A percentile compares a stretch with the other conserved stretches of the same genome.
Conservation (phyloP, 345 rosid species). For the Pistacia vera region DNA sequence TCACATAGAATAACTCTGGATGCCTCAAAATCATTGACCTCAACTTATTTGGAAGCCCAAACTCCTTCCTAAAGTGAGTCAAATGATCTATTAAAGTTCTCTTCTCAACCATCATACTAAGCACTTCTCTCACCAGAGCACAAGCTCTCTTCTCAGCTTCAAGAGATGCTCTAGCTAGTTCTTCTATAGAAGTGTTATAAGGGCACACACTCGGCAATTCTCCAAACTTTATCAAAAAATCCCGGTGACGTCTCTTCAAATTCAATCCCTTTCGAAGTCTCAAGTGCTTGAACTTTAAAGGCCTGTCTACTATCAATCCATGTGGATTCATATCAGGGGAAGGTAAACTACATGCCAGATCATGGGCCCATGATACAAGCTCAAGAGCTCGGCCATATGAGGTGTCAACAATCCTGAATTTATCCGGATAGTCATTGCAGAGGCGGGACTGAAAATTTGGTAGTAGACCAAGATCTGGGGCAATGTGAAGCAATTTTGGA, state of each 20-base stretch:
- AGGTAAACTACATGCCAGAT: slow-evolving; percentile 55
- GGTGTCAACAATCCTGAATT: slow-evolving; percentile 74
- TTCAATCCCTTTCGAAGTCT: slow-evolving; percentile 78
- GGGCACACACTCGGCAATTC: slow-evolving; percentile 75
- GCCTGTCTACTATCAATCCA: slow-evolving; percentile 77
- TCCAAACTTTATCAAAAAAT: slow-evolving; percentile 60
- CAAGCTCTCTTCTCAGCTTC: slow-evolving; percentile 90
- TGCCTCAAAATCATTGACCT: slow-evolving; percentile 77
- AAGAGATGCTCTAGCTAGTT: slow-evolving; percentile 52
- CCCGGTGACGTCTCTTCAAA: slow-evolving; percentile 63
- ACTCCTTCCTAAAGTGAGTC: slow-evolving; percentile 89
- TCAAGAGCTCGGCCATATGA: slow-evolving; percentile 85
- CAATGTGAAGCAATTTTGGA: slow-evolving; percentile 83
- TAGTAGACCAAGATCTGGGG: slow-evolving; percentile 85
- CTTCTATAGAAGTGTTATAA: slow-evolving; percentile 48
- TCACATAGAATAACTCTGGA: slow-evolving; percentile 83
- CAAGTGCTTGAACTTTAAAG: slow-evolving; percentile 76
- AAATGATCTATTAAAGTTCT: slow-evolving; percentile 80
- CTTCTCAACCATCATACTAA: slow-evolving; percentile 74
- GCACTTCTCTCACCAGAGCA: slow-evolving; percentile 63
- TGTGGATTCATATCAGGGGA: slow-evolving; percentile 32
- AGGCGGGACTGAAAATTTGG: slow-evolving; percentile 87
- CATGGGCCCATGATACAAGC: slow-evolving; percentile 77
- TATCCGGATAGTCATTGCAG: slow-evolving; percentile 75
- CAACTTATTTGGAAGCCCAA: slow-evolving; percentile 68